These are phyloP conservation scores for Acanthamoeba rhysodes DNA, from an alignment of 208 protist species.

Conservation along the genomic window DNA sequence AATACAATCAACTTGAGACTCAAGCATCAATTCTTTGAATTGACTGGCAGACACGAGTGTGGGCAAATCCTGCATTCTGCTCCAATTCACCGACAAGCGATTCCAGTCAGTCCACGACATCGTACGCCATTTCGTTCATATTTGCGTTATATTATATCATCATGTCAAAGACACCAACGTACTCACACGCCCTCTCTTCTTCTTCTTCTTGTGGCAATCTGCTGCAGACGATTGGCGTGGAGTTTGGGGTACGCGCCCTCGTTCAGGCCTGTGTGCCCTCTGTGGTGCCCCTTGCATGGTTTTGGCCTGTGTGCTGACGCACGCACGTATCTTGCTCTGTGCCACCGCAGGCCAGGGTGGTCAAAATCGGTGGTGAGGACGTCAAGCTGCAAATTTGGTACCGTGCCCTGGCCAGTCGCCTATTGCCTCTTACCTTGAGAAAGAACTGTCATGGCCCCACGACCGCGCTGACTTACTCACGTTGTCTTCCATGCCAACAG, in stretches of 20 bases:
- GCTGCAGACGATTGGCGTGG: slow-evolving; percentile 98
- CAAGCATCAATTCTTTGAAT: slow-evolving; percentile 40
- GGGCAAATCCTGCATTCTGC: slow-evolving; percentile 99
- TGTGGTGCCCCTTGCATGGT: background rate
- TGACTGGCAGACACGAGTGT: slow-evolving; percentile 90
- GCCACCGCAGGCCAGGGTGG: slow-evolving; percentile 92
- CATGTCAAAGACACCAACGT: background rate
- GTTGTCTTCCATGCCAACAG: background rate
- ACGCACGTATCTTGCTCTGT: background rate
- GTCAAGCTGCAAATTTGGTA: slow-evolving; percentile 99
- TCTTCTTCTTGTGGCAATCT: background rate
- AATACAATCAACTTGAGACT: too few relatives aligned
- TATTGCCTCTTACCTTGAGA: background rate
- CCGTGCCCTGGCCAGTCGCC: background rate
- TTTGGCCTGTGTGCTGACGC: background rate
- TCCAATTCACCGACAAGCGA: slow-evolving; percentile 99
- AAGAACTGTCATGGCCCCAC: too few relatives aligned
- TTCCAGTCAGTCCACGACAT: slow-evolving; percentile 99
- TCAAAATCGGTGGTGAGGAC: slow-evolving; percentile 96
- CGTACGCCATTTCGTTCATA: background rate
- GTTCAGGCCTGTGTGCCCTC: background rate
- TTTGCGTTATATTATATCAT: background rate
- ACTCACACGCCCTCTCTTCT: background rate
- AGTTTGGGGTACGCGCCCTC: slow-evolving; percentile 94
- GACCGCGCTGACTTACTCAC: too few relatives aligned